These are phyloP conservation scores for Aureobasidium lini DNA, from an alignment of 2,329 filamentous ascomycete genomes.

Conservation along the genomic window DNA sequence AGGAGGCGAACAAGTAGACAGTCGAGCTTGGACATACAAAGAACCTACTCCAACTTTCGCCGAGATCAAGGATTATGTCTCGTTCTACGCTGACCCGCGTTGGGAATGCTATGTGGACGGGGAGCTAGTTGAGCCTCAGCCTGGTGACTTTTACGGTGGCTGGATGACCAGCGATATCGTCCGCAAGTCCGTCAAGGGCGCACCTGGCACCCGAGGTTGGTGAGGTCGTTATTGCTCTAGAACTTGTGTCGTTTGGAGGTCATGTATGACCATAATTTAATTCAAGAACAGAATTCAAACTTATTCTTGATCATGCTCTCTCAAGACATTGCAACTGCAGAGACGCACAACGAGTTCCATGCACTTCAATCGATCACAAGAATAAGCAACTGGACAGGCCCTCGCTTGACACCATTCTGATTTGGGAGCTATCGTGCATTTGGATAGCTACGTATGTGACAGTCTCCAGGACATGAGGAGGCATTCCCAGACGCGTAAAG, in stretches of 20 bases:
- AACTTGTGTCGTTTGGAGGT: not conserved
- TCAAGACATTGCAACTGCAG: no score
- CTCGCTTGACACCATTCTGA: no score
- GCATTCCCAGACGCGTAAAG: no score
- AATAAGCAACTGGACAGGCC: no score
- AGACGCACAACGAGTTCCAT: no score
- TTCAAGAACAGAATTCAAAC: no score
- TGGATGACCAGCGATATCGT: slow-evolving; percentile 57
- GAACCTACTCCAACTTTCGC: slow-evolving; percentile 46
- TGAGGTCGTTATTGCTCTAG: slow-evolving; percentile 2
- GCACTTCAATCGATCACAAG: no score
- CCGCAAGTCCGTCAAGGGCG: slow-evolving; percentile 42
- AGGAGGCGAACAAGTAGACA: slow-evolving; percentile 35
- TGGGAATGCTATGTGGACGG: slow-evolving; percentile 58
- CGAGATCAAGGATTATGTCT: slow-evolving; percentile 48
- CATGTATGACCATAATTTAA: no score
- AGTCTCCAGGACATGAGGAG: no score
- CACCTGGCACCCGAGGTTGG: slow-evolving; percentile 32
- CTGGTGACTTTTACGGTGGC: slow-evolving; percentile 57
- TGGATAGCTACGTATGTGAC: no score
- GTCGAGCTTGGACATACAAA: slow-evolving; percentile 55
- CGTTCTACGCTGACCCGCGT: slow-evolving; percentile 50
- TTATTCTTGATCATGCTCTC: no score
- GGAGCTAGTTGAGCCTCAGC: slow-evolving; percentile 48
- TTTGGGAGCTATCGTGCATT: no score